These are phyloP conservation scores for Saturnispora besseyi DNA, from an alignment of 805 yeast genomes.

Conservation along the genomic window DNA sequence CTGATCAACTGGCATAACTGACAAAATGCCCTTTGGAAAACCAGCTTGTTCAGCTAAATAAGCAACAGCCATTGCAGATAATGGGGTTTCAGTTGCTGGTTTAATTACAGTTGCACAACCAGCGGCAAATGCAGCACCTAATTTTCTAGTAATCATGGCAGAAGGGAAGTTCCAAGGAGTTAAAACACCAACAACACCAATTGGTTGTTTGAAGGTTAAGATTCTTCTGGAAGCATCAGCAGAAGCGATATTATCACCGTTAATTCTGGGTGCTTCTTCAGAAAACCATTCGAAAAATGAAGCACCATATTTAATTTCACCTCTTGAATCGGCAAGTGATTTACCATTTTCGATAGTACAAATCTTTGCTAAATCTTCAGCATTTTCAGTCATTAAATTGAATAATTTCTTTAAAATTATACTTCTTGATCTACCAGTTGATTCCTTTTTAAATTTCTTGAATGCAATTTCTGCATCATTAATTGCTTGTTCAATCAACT, in stretches of 20 bases:
- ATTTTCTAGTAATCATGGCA: conserved; percentile 59
- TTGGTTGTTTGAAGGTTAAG: conserved; percentile 58
- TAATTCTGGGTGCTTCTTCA: conserved; percentile 66
- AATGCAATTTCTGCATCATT: conserved; percentile 46
- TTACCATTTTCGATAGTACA: conserved; percentile 57
- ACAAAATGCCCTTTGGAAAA: conserved; percentile 58
- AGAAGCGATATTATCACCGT: conserved; percentile 52
- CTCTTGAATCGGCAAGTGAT: conserved; percentile 44
- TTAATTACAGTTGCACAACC: conserved; percentile 57
- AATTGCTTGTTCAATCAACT: conserved; percentile 50
- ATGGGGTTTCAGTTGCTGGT: conserved; percentile 59
- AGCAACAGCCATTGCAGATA: conserved; percentile 51
- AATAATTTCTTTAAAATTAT: conserved; percentile 41
- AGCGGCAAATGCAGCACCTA: conserved; percentile 60
- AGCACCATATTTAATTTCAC: conserved; percentile 50
- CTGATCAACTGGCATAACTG: conserved; percentile 54
- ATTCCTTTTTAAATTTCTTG: conserved; percentile 36
- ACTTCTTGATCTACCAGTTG: conserved; percentile 39
- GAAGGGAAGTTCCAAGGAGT: conserved; percentile 70
- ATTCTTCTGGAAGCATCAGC: conserved; percentile 46
- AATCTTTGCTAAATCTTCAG: conserved; percentile 42
- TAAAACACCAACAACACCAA: conserved; percentile 63
- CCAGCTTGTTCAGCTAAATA: conserved; percentile 48
- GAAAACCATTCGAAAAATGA: conserved; percentile 56
- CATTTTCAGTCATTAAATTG: conserved; percentile 38